phyloP scores from a whole-genome alignment of 1,139 yeast genomes.

The Cylindricascospora bacillispora region DNA sequence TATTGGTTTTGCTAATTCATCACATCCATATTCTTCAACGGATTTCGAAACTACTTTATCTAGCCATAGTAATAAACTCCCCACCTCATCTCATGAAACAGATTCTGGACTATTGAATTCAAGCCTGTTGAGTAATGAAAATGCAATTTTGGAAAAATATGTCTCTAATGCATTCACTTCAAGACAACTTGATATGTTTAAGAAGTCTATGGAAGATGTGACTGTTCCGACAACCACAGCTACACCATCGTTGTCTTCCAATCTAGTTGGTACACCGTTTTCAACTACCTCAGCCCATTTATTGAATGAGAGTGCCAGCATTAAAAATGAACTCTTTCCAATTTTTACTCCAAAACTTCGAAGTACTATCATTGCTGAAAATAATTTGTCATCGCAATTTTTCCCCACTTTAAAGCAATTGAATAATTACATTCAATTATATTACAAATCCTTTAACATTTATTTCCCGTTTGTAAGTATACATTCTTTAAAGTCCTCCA shows the following conservation, averaged over 20 bases:
- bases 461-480: conserved; percentile 79
- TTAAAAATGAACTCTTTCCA: too few species aligned
- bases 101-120: too few species aligned
- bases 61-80: too few species aligned
- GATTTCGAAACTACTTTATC: too few species aligned
- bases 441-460: conserved; percentile 61
- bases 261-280: conserved; percentile 9
- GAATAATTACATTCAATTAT: conserved; percentile 58
- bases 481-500: conserved; percentile 46
- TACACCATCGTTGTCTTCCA: conserved; percentile 4
- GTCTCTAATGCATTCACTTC: conserved; percentile 34
- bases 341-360: too few species aligned
- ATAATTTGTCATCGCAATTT: conserved; percentile 40
- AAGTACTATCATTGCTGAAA: conserved; percentile 36
- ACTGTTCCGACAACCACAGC: conserved; percentile 8
- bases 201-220: conserved; percentile 24
- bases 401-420: conserved; percentile 67
- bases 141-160: conserved; percentile 3
- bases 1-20: conserved; percentile 34
- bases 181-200: conserved; percentile 48
- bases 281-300: conserved; percentile 9
- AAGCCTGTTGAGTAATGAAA: too few species aligned
- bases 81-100: too few species aligned
- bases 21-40: conserved; percentile 7
- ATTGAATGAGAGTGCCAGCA: too few species aligned